phyloP scores from a whole-genome alignment of 2,329 filamentous ascomycete genomes.

The Alternaria gaisen region DNA sequence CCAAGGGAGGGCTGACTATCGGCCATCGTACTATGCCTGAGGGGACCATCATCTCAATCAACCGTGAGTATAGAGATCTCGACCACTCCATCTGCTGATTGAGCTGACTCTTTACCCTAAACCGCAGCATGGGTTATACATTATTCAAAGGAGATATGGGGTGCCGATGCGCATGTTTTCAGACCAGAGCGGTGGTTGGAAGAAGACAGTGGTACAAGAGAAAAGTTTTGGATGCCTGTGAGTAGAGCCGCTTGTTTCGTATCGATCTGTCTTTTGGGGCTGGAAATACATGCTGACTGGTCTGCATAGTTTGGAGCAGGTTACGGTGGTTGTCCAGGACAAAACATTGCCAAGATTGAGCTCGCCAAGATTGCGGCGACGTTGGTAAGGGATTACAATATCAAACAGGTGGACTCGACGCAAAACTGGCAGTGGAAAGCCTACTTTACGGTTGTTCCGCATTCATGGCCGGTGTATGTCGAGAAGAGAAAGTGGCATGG shows the following conservation, averaged over 20 bases:
- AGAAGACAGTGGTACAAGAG: background rate
- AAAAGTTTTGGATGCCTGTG: background rate
- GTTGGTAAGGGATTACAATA: conserved; percentile 46
- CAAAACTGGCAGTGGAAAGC: conserved; percentile 44
- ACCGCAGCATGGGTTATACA: background rate
- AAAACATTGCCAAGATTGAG: conserved; percentile 50
- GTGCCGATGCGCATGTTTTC: background rate
- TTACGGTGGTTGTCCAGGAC: conserved; percentile 49
- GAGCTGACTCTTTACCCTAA: background rate
- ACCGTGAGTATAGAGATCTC: background rate
- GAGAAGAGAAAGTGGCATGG: background rate
- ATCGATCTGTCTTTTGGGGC: accelerated
- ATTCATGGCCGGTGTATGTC: conserved; percentile 32
- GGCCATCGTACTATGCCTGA: background rate
- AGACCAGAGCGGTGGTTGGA: background rate
- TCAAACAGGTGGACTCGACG: conserved; percentile 37
- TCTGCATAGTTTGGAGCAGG: conserved; percentile 47
- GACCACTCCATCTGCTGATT: background rate
- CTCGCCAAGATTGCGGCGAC: conserved; percentile 48
- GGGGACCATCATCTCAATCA: background rate
- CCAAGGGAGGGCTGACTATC: conserved; percentile 44
- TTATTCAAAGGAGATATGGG: conserved; percentile 1
- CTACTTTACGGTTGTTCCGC: conserved; percentile 44
- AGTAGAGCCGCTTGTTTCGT: background rate
- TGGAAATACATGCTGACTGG: background rate